A percentile compares a stretch with the other conserved stretches of the same genome.
Evolutionary conservation across 306 rosid species (phyloP).

Genomic region (Trifolium fragiferum): DNA sequence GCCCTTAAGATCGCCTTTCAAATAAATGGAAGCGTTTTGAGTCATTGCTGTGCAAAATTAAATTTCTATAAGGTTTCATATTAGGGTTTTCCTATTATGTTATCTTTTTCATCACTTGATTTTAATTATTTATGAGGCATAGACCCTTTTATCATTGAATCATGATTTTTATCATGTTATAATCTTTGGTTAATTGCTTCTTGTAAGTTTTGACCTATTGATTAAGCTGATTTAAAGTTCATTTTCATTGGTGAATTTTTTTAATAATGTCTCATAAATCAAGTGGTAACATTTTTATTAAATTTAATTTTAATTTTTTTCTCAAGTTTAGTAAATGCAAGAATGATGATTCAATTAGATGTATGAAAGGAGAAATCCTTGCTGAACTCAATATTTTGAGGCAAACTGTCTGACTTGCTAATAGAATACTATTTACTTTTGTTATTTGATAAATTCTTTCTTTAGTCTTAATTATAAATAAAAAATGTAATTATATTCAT

Average conservation of each 20-base stretch:
- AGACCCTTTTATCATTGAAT: conserved; percentile 36
- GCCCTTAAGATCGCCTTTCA: conserved; percentile 99
- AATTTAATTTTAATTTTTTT: background rate
- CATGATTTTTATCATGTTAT: conserved; percentile 29
- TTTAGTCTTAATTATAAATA: too few species aligned
- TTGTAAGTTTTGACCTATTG: conserved; percentile 26
- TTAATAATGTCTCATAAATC: conserved; percentile 42
- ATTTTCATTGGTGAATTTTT: conserved; percentile 38
- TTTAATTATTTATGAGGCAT: conserved; percentile 44
- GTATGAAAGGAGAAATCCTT: conserved; percentile 60
- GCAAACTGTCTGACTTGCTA: conserved; percentile 16
- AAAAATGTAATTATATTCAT: too few species aligned
- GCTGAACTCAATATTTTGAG: conserved; percentile 20
- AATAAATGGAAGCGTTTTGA: conserved; percentile 77
- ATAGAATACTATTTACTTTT: background rate
- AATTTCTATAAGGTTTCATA: conserved; percentile 46
- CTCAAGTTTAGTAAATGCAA: conserved; percentile 15
- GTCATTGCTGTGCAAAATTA: conserved; percentile 80
- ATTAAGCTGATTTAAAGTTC: conserved; percentile 46
- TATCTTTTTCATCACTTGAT: conserved; percentile 50
- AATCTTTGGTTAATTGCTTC: conserved; percentile 34
- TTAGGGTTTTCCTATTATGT: conserved; percentile 76
- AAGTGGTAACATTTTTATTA: conserved; percentile 58
- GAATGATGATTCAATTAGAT: conserved; percentile 81
- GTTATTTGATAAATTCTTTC: too few species aligned